These are phyloP conservation scores for Apiospora kogelbergensis DNA, from an alignment of 2,329 filamentous ascomycete genomes.

Conservation along the genomic window DNA sequence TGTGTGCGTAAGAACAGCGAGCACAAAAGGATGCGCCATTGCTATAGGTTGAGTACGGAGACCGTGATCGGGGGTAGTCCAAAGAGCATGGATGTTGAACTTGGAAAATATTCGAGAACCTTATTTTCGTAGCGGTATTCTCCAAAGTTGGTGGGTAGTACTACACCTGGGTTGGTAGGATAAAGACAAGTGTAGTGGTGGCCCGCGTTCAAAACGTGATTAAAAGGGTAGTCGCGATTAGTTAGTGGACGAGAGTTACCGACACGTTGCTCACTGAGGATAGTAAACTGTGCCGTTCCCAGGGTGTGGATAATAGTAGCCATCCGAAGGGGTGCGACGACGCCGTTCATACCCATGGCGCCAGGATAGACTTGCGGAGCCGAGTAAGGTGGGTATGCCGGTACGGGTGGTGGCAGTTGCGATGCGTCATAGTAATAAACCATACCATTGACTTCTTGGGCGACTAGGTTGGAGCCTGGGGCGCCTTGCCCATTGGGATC, in stretches of 20 bases:
- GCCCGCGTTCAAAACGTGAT: slow-evolving; percentile 1
- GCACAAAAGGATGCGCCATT: slow-evolving; percentile 1
- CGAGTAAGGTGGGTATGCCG: slow-evolving; percentile 48
- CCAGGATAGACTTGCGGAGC: slow-evolving; percentile 52
- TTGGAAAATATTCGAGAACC: neutral
- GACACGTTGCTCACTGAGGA: slow-evolving; percentile 46
- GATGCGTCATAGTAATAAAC: slow-evolving; percentile 89
- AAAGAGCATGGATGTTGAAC: neutral
- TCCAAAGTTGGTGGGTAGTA: neutral
- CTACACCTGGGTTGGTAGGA: neutral
- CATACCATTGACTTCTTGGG: slow-evolving; percentile 92
- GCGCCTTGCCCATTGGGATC: slow-evolving; percentile 47
- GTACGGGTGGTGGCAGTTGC: slow-evolving; percentile 61
- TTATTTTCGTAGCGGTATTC: neutral
- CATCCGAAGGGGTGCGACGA: slow-evolving; percentile 71
- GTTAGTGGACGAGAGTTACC: neutral
- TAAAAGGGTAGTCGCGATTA: neutral
- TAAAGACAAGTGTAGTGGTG: neutral
- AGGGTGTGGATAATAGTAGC: slow-evolving; percentile 69
- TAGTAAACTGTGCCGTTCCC: slow-evolving; percentile 61
- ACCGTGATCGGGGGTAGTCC: neutral
- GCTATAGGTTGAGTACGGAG: neutral
- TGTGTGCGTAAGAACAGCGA: neutral
- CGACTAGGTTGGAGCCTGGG: slow-evolving; percentile 60
- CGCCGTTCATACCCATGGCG: slow-evolving; percentile 70